phyloP scores from a whole-genome alignment of 1,139 yeast genomes.

The Pichia sp. region DNA sequence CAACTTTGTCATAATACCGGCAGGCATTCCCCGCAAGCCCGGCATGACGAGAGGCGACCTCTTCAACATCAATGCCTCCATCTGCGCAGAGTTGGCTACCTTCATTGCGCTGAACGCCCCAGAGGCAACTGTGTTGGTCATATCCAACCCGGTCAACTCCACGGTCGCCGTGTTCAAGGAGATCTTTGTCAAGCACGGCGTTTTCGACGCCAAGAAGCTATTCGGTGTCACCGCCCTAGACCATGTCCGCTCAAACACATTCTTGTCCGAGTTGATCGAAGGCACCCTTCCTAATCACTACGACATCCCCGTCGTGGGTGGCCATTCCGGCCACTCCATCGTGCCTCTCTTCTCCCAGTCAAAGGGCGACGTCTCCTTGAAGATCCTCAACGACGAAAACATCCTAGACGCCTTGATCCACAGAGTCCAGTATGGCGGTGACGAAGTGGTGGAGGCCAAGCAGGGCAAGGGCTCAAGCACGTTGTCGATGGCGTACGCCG shows the following conservation, averaged over 20 bases:
- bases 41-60: constrained; percentile 98
- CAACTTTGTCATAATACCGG: constrained; percentile 83
- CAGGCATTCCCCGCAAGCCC: constrained; percentile 97
- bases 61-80: constrained; percentile 88
- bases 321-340: constrained; percentile 94
- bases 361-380: constrained; percentile 42
- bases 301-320: constrained; percentile 85
- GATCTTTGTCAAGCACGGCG: constrained; percentile 69
- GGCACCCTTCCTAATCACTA: constrained; percentile 36
- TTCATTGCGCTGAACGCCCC: constrained; percentile 74
- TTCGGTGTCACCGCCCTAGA: constrained; percentile 94
- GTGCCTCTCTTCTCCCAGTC: constrained; percentile 73
- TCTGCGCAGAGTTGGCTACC: constrained; percentile 77
- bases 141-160: constrained; percentile 94
- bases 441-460: constrained; percentile 93
- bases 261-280: constrained; percentile 45
- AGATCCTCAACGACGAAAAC: constrained; percentile 39
- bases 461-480: constrained; percentile 95
- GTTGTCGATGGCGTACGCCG: constrained; percentile 95
- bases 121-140: constrained; percentile 68
- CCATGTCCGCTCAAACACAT: constrained; percentile 83
- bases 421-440: constrained; percentile 96
- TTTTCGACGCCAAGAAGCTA: constrained; percentile 72
- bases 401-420: constrained; percentile 66
- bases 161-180: constrained; percentile 92